A percentile compares a stretch with the other conserved stretches of the same genome.
Conservation (phyloP, 2,329 filamentous ascomycete genomes). For the Penicillium sclerotiorum region DNA sequence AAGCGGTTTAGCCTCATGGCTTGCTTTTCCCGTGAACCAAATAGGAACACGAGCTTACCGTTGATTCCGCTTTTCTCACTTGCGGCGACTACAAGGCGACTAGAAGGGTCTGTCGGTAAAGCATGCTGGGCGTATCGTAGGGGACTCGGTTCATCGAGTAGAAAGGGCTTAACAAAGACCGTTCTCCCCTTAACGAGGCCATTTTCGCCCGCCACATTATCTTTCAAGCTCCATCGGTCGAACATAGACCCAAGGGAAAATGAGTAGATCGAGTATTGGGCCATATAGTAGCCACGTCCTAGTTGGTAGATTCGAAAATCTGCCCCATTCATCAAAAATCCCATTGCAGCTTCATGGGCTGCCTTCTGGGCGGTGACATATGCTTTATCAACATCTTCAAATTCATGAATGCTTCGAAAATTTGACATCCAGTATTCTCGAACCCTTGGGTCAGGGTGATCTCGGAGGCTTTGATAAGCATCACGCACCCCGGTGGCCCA, state of each 20-base stretch:
- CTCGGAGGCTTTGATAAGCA: not conserved
- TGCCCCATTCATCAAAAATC: not conserved
- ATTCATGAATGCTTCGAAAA: not conserved
- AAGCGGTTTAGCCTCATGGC: not conserved
- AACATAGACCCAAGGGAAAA: not conserved
- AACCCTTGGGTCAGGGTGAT: not conserved
- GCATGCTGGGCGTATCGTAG: not conserved
- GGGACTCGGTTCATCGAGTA: not conserved
- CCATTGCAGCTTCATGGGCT: not conserved
- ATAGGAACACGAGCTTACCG: not conserved
- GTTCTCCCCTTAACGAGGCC: no score
- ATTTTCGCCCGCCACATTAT: not conserved
- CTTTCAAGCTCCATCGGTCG: not conserved
- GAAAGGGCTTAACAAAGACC: not conserved
- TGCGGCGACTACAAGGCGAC: not conserved
- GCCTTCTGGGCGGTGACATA: not conserved
- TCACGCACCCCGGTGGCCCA: not conserved
- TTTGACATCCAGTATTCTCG: not conserved
- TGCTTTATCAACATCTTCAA: not conserved
- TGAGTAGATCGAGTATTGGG: not conserved
- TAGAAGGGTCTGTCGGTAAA: not conserved
- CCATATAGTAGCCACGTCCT: not conserved
- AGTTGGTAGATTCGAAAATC: not conserved
- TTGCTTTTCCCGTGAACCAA: not conserved
- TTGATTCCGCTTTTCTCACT: not conserved